Evolutionary conservation across 2,329 filamentous ascomycete genomes (phyloP).

Genomic region (Tolypocladium pustulatum): DNA sequence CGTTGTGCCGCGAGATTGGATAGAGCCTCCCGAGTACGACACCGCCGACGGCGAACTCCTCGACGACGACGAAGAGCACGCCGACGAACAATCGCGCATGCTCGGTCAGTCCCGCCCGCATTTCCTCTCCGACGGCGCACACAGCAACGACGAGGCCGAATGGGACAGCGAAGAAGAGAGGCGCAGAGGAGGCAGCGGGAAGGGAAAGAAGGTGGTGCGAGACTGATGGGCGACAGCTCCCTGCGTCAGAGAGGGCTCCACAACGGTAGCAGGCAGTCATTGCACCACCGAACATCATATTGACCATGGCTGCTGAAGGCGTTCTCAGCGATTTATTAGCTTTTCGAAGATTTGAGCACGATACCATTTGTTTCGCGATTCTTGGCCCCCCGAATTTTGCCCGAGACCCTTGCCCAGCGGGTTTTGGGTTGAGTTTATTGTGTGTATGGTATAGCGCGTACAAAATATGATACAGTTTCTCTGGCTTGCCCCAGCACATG

Average conservation of each 20-base stretch:
- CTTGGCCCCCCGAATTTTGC: neutral
- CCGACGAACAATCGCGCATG: slow-evolving; percentile 49
- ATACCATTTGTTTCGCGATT: slow-evolving; percentile 8
- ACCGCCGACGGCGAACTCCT: slow-evolving; percentile 61
- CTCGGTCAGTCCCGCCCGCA: slow-evolving; percentile 29
- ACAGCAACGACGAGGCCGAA: slow-evolving; percentile 17
- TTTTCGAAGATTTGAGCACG: neutral
- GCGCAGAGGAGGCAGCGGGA: slow-evolving; percentile 26
- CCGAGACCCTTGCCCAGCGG: neutral
- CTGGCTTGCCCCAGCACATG: slow-evolving; percentile 1
- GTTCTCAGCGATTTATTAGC: neutral
- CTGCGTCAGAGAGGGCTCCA: slow-evolving; percentile 42
- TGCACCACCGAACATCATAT: neutral
- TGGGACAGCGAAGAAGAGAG: slow-evolving; percentile 38
- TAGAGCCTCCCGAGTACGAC: slow-evolving; percentile 67
- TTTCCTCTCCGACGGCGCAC: slow-evolving; percentile 16
- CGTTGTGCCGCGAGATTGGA: slow-evolving; percentile 73
- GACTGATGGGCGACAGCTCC: slow-evolving; percentile 42
- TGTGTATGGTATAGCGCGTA: slow-evolving; percentile 22
- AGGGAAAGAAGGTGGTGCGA: slow-evolving; percentile 32
- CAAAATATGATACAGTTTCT: slow-evolving; percentile 23
- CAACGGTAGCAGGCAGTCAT: slow-evolving; percentile 6
- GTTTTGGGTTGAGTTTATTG: slow-evolving; percentile 7
- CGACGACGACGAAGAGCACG: slow-evolving; percentile 38
- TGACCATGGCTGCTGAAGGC: neutral